Evolutionary conservation across 1,284 basidiomycete genomes (phyloP), one percentile per base, ranked within the genome.

Genomic region (Pascua sp.): DNA sequence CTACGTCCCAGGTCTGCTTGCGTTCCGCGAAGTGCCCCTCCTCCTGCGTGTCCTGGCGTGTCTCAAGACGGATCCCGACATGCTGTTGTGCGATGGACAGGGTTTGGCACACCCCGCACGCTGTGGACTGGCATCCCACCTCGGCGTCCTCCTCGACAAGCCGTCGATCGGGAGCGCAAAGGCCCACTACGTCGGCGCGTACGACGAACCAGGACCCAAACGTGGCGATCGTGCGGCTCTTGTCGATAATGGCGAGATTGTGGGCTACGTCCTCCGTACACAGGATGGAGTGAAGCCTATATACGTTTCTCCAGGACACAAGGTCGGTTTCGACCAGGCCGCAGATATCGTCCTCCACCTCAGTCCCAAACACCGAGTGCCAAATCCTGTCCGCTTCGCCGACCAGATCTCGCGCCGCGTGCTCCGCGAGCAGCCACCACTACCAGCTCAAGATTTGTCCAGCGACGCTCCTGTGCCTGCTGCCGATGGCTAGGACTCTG

Each of bases 1-100:
- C 1, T 53, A 53, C 37, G 39, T 53, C 39, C 51, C 51, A 5
- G 51, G 51, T 5, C 44, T 53, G 38, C 51, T 53, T 12, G 51
- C 51, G 5, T 47, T 53, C 18, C 44, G 51, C 10, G 51, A 53
- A 15, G 51, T 41, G 5, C 51, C 51, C 8, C 45, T 53, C 13
- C 45, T 53, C 4, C 16, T 53, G 7, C 15, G 15, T 11, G 44
- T 24, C 17, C 39, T 53, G 4, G 38, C 16, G 4, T 9, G 13
- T 10, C 51, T 53, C 8, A 18, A 53, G 36, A 15, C 8, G 4
- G 4, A 13, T 15, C 51, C 51, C 10, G 51, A 47, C 16, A 17
- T 53, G 8, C 44, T 53, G 5, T 18, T 53, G 13, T 53, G 51
- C 24, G 51, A 53, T 24, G 51, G 51, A 8, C 51, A 53, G 51